Evolutionary conservation across 257 asterid genomes (phyloP).

Genomic region (Ilex asprella): DNA sequence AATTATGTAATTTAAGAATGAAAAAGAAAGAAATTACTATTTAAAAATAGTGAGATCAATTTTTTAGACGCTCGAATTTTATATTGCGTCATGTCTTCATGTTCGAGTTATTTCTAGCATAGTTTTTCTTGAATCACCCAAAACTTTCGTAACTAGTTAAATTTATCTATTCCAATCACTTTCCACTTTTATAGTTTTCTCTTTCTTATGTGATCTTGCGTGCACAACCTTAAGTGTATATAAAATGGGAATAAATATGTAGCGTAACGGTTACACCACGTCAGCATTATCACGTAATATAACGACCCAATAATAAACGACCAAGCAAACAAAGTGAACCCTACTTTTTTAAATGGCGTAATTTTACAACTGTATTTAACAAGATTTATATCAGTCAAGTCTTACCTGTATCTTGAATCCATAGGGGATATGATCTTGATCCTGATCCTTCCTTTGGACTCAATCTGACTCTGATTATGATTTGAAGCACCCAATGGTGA

Average conservation of each 20-base stretch:
- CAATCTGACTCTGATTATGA: slow-evolving; percentile 10
- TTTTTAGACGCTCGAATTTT: neutral
- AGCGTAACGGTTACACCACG: too few species aligned
- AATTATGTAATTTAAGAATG: too few species aligned
- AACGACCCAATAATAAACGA: neutral
- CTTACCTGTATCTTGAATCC: slow-evolving; percentile 70
- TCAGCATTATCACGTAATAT: neutral
- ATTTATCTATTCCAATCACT: too few species aligned
- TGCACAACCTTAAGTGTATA: neutral
- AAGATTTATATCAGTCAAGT: neutral
- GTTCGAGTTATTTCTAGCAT: neutral
- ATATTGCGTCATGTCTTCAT: neutral
- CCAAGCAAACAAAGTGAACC: neutral
- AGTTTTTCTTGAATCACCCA: neutral
- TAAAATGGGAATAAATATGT: too few species aligned
- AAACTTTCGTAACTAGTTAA: neutral
- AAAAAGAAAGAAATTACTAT: too few species aligned
- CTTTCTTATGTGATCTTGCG: neutral
- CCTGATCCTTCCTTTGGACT: slow-evolving; percentile 14
- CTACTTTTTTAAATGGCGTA: neutral
- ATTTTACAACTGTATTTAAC: too few species aligned
- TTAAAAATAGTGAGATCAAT: too few species aligned
- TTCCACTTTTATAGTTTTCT: too few species aligned
- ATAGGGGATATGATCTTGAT: slow-evolving; percentile 48
- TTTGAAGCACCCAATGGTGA: slow-evolving; percentile 77